Conservation (phyloP, 208 protist species). For the Trypanosoma boissoni region DNA sequence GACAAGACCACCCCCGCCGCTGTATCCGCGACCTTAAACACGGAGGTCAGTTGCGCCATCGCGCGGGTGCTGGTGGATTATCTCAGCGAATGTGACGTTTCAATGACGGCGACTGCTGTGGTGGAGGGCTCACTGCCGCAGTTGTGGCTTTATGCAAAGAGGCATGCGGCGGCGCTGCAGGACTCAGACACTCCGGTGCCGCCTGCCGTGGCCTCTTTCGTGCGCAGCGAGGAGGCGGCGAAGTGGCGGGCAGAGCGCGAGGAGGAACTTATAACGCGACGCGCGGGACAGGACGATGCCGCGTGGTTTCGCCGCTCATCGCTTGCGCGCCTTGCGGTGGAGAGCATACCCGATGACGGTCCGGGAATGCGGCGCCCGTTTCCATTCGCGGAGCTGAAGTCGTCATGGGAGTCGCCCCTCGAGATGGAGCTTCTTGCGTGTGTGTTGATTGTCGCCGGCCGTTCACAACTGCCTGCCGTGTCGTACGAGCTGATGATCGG, state of each 20-base stretch:
- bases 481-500: slow-evolving; percentile 39
- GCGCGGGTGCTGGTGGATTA: slow-evolving; percentile 54
- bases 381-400: slow-evolving; percentile 46
- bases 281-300: slow-evolving; percentile 1
- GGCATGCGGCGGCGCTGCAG: slow-evolving; percentile 48
- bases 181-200: no score
- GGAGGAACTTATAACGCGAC: slow-evolving; percentile 6
- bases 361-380: slow-evolving; percentile 37
- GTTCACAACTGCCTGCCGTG: slow-evolving; percentile 27
- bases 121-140: slow-evolving; percentile 44
- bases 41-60: slow-evolving; percentile 52
- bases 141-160: slow-evolving; percentile 36
- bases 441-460: slow-evolving; percentile 51
- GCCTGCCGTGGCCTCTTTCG: no score
- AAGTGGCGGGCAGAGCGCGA: slow-evolving; percentile 4
- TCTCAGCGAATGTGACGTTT: slow-evolving; percentile 39
- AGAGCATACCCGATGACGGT: slow-evolving; percentile 2
- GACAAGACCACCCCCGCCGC: neutral
- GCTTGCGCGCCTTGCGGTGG: slow-evolving; percentile 18
- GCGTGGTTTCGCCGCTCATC: slow-evolving; percentile 21
- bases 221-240: no score
- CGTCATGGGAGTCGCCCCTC: slow-evolving; percentile 71
- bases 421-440: slow-evolving; percentile 84
- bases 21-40: neutral
- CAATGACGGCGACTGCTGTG: slow-evolving; percentile 43